Percentiles rank a stretch among this genome's conserved stretches.
Evolutionary conservation across 2,329 filamentous ascomycete species (phyloP).

Genomic region (Tolypocladium ophioglossoides): DNA sequence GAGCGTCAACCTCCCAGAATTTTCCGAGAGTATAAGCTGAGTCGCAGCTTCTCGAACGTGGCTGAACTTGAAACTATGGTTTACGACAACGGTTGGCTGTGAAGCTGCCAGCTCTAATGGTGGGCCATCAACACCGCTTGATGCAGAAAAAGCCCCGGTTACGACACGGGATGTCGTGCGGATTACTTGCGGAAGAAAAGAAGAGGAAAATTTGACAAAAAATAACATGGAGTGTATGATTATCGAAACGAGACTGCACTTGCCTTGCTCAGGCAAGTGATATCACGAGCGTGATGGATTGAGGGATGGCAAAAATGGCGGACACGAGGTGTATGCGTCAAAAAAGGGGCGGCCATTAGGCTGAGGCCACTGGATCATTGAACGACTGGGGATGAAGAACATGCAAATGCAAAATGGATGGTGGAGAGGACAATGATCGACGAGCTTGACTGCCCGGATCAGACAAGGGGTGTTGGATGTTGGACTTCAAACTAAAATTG

Average conservation of each 20-base stretch:
- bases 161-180: neutral
- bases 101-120: neutral
- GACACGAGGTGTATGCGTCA: neutral
- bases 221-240: neutral
- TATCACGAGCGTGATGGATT: neutral
- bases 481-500: neutral
- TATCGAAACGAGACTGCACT: neutral
- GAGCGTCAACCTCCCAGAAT: slow-evolving; percentile 8
- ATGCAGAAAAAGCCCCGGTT: neutral
- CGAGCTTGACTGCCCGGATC: neutral
- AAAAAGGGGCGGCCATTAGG: neutral
- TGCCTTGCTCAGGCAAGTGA: neutral
- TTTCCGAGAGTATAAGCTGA: neutral
- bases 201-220: neutral
- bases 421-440: neutral
- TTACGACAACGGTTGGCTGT: slow-evolving; percentile 1
- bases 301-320: neutral
- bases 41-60: neutral
- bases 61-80: neutral
- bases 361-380: neutral
- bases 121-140: neutral
- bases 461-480: neutral
- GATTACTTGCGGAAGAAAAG: neutral
- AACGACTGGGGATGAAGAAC: neutral
- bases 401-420: neutral